Evolutionary conservation across 495 filamentous ascomycete genomes (phyloP).

Genomic region (Podospora australis): DNA sequence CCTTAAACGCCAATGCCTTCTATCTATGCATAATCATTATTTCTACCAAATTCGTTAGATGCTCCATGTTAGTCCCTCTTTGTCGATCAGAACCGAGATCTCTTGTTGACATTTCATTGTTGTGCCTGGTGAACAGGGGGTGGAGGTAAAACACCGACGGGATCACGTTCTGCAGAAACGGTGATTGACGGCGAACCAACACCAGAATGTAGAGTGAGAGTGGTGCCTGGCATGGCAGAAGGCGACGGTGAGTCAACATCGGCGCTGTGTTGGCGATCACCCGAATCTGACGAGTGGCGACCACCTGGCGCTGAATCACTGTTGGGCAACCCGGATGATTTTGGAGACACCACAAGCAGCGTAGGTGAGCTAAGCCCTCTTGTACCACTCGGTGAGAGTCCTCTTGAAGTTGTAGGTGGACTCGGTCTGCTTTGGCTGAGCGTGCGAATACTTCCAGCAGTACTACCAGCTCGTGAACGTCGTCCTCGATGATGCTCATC

Average conservation of each 20-base stretch:
- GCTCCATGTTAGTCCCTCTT: too few species aligned
- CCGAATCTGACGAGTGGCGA: neutral
- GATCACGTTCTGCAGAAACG: neutral
- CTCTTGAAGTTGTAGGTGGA: neutral
- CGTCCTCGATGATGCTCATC: neutral
- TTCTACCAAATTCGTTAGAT: too few species aligned
- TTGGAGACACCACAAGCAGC: neutral
- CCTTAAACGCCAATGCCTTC: too few species aligned
- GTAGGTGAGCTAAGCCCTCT: neutral
- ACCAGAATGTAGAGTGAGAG: neutral
- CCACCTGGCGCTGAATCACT: neutral
- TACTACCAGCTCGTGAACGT: neutral
- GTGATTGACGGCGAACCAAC: neutral
- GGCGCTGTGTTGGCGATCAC: neutral
- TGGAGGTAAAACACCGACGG: neutral
- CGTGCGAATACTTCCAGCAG: neutral
- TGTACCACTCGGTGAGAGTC: neutral
- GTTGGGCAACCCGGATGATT: neutral
- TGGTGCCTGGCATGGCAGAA: neutral
- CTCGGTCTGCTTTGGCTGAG: neutral
- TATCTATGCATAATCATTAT: too few species aligned
- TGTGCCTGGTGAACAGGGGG: conserved; percentile 1
- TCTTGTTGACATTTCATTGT: too few species aligned
- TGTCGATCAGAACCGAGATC: too few species aligned
- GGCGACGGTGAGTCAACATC: neutral